Evolutionary conservation across 2,329 filamentous ascomycete genomes (phyloP).

Genomic region (Colletotrichum tabaci): DNA sequence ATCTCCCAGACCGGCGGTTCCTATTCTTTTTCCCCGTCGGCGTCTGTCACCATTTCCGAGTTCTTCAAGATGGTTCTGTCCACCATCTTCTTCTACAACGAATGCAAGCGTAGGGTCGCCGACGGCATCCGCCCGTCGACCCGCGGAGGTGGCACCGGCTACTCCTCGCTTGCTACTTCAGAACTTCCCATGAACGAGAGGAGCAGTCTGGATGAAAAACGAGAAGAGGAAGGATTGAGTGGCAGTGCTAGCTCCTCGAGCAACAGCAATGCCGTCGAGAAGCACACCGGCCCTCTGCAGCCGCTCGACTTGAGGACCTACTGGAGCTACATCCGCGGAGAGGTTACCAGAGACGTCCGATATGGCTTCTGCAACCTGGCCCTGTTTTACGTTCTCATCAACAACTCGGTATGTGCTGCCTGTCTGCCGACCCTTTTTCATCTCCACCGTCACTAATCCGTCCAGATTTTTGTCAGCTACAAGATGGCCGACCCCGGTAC

Average conservation of each 20-base stretch:
- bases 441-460: conserved; percentile 34
- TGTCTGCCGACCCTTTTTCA: too few relatives aligned
- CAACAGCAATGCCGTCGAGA: conserved; percentile 26
- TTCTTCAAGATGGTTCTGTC: conserved; percentile 52
- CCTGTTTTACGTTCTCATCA: conserved; percentile 53
- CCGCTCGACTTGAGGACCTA: conserved; percentile 39
- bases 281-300: conserved; percentile 30
- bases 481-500: conserved; percentile 52
- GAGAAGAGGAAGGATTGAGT: conserved; percentile 41
- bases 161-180: conserved; percentile 36
- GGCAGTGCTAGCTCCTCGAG: conserved; percentile 32
- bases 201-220: conserved; percentile 44
- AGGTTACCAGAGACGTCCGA: conserved; percentile 49
- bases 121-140: conserved; percentile 42
- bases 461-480: conserved; percentile 50
- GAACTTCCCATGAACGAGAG: conserved; percentile 40
- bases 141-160: conserved; percentile 41
- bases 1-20: conserved; percentile 47
- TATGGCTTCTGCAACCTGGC: conserved; percentile 52
- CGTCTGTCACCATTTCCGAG: conserved; percentile 52
- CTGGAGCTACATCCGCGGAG: conserved; percentile 45
- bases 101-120: conserved; percentile 45
- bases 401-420: conserved; percentile 48
- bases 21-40: conserved; percentile 50
- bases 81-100: conserved; percentile 48